phyloP scores from a whole-genome alignment of 345 rosid species.

The Carallia brachiata region DNA sequence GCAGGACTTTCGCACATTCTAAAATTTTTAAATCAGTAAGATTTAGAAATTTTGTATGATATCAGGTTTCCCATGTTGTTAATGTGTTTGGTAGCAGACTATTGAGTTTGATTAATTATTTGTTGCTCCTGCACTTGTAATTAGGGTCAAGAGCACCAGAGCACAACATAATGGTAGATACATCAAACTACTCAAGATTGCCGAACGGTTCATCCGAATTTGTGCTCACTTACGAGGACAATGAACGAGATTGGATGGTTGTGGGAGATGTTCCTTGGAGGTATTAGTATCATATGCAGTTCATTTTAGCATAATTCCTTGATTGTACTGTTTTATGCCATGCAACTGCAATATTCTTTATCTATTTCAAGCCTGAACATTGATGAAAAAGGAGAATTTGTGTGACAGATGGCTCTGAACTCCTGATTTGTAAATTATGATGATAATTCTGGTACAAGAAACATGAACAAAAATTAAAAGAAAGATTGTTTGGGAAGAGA shows the following conservation, averaged over 20 bases:
- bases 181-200: slow-evolving; percentile 41
- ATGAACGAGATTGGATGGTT: slow-evolving; percentile 98
- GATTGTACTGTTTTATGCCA: background rate
- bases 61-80: background rate
- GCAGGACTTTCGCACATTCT: background rate
- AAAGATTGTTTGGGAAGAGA: too few species aligned
- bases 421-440: slow-evolving; percentile 1
- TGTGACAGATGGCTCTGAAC: background rate
- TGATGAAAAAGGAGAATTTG: background rate
- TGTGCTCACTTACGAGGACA: slow-evolving; percentile 85
- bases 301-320: too few species aligned
- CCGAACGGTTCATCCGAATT: slow-evolving; percentile 75
- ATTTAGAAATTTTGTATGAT: background rate
- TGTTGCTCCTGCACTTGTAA: slow-evolving; percentile 15
- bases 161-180: slow-evolving; percentile 22
- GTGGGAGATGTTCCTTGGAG: slow-evolving; percentile 98
- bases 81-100: background rate
- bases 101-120: background rate
- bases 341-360: background rate
- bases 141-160: slow-evolving; percentile 40
- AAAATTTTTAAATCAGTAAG: background rate
- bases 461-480: background rate
- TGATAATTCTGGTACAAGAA: background rate
- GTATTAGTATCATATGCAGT: slow-evolving; percentile 33
- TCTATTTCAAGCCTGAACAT: background rate